These are phyloP conservation scores for Fusarium temperatum DNA, from an alignment of 2,329 filamentous ascomycete species.

Conservation along the genomic window DNA sequence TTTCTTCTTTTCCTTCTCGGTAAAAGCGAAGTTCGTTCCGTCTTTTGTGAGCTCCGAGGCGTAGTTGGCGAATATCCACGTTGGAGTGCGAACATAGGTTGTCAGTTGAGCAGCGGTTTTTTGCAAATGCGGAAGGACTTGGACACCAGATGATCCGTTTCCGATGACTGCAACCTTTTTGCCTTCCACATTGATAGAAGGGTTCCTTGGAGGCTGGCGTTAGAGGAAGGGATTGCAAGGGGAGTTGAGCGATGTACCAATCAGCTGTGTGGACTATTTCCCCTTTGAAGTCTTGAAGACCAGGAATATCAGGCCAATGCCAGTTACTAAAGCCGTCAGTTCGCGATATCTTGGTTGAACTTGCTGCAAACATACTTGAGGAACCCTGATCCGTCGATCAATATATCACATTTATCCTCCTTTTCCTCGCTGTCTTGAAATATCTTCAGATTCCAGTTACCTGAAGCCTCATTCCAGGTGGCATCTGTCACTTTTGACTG, in stretches of 20 bases:
- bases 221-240: rapidly evolving
- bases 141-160: slow-evolving; percentile 59
- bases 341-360: rapidly evolving
- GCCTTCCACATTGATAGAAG: slow-evolving; percentile 49
- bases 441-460: background rate
- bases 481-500: background rate
- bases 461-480: background rate
- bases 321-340: background rate
- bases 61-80: background rate
- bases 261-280: slow-evolving; percentile 59
- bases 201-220: background rate
- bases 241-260: background rate
- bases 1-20: background rate
- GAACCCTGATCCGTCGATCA: background rate
- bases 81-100: background rate
- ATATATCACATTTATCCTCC: background rate
- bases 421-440: background rate
- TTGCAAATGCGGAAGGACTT: background rate
- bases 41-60: background rate
- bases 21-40: background rate
- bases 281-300: slow-evolving; percentile 59
- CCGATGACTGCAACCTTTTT: slow-evolving; percentile 61
- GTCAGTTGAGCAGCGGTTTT: background rate
- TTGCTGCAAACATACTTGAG: background rate
- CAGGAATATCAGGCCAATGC: slow-evolving; percentile 59